Evolutionary conservation across 331 rosid species (phyloP).

Genomic region (Malus hybrid): DNA sequence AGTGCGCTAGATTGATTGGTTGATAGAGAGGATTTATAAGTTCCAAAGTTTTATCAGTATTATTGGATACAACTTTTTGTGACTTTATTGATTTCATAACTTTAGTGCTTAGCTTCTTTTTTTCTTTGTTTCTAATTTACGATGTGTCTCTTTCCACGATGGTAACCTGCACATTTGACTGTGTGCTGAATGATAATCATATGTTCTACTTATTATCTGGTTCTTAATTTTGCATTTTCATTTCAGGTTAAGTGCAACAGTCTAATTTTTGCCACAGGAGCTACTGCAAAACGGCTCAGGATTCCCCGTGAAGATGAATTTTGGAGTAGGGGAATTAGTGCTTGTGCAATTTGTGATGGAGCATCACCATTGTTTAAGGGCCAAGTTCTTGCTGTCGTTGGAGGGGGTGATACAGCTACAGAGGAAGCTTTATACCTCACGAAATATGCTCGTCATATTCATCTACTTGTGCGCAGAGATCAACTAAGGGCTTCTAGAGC

Average conservation of each 20-base stretch:
- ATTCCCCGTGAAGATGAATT: slow-evolving; percentile 93
- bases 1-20: not conserved
- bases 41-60: too few relatives aligned
- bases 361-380: slow-evolving; percentile 97
- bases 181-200: not conserved
- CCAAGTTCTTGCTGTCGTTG: slow-evolving; percentile 89
- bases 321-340: slow-evolving; percentile 99
- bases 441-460: slow-evolving; percentile 90
- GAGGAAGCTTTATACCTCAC: slow-evolving; percentile 95
- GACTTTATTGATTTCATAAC: not conserved
- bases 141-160: not conserved
- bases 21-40: too few relatives aligned
- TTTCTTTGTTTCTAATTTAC: not conserved
- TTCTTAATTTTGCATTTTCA: slow-evolving; percentile 7
- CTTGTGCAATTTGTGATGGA: slow-evolving; percentile 98
- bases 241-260: slow-evolving; percentile 78
- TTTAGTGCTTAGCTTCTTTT: not conserved
- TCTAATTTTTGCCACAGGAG: slow-evolving; percentile 83
- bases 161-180: not conserved
- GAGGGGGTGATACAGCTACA: slow-evolving; percentile 98
- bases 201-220: not conserved
- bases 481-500: slow-evolving; percentile 93
- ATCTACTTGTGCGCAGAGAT: slow-evolving; percentile 76
- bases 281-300: slow-evolving; percentile 78
- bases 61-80: too few relatives aligned